These are phyloP conservation scores for Prasinococcaceae sp. DNA, from an alignment of 139 green algal species.

Conservation along the genomic window DNA sequence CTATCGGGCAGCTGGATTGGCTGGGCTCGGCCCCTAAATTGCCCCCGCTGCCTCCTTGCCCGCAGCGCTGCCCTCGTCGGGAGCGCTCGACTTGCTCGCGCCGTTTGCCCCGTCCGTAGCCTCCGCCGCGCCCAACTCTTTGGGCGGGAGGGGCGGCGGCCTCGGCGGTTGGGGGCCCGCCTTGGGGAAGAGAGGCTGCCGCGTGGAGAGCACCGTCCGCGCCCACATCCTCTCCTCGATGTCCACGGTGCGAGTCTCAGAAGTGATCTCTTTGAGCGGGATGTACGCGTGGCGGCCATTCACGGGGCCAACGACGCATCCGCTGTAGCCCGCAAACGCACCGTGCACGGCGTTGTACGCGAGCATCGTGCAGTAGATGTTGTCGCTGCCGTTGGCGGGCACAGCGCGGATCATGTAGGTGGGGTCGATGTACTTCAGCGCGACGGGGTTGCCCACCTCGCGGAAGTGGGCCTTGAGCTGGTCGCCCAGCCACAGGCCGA, in stretches of 20 bases:
- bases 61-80: too few species aligned
- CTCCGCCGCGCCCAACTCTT: too few species aligned
- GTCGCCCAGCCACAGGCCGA: conserved; percentile 61
- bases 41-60: too few species aligned
- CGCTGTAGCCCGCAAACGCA: conserved; percentile 28
- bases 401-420: conserved; percentile 85
- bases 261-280: conserved; percentile 17
- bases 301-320: conserved; percentile 17
- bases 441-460: conserved; percentile 4
- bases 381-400: conserved; percentile 65
- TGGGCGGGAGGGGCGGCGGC: too few species aligned
- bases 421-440: conserved; percentile 91
- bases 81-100: too few species aligned
- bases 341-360: conserved; percentile 74
- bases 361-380: conserved; percentile 59
- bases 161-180: too few species aligned
- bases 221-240: conserved; percentile 25
- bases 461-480: conserved; percentile 53
- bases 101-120: too few species aligned
- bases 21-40: too few species aligned
- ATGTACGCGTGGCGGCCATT: conserved; percentile 28
- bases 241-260: background rate
- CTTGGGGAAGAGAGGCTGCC: conserved; percentile 22
- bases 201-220: conserved; percentile 19
- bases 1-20: too few species aligned